These are phyloP conservation scores for Polyporus tsugae DNA, from an alignment of 1,284 basidiomycete species.

Conservation along the genomic window DNA sequence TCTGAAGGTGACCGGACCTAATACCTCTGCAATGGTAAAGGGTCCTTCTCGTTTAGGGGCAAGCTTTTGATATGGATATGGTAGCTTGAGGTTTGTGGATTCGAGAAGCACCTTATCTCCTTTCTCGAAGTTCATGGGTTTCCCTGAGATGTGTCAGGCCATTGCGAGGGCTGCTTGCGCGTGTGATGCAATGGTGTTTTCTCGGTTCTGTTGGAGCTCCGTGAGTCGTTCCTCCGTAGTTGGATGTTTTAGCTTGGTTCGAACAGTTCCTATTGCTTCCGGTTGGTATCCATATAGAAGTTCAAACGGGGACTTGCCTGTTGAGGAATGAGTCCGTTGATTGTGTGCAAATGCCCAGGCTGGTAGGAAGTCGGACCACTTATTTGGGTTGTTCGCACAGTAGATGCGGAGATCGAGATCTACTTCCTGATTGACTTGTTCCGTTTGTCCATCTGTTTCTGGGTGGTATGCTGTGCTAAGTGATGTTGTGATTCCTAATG, in stretches of 20 bases:
- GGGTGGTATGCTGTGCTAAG: slow-evolving; percentile 30
- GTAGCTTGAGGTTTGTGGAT: slow-evolving; percentile 11
- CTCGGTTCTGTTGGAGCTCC: neutral
- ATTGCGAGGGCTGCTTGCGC: neutral
- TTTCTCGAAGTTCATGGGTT: neutral
- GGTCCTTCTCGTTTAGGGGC: slow-evolving; percentile 14
- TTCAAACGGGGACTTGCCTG: neutral
- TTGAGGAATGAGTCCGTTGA: neutral
- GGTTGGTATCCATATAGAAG: neutral
- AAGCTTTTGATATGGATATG: slow-evolving; percentile 8
- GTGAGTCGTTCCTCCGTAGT: slow-evolving; percentile 4
- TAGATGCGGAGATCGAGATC: slow-evolving; percentile 37
- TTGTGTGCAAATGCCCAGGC: neutral
- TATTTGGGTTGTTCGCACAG: slow-evolving; percentile 36
- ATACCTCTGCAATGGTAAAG: slow-evolving; percentile 6
- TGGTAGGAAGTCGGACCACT: neutral
- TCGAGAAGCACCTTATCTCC: slow-evolving; percentile 18
- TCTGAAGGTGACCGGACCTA: slow-evolving; percentile 5
- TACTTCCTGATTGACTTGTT: slow-evolving; percentile 43
- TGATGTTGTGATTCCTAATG: too few relatives aligned
- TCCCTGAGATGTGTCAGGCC: neutral
- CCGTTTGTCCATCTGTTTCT: slow-evolving; percentile 44
- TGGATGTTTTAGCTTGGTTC: neutral
- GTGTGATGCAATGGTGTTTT: slow-evolving; percentile 8
- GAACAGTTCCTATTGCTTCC: neutral